Evolutionary conservation across 139 green algal species (phyloP).

Genomic region (Chlamydomonas schloesseri): DNA sequence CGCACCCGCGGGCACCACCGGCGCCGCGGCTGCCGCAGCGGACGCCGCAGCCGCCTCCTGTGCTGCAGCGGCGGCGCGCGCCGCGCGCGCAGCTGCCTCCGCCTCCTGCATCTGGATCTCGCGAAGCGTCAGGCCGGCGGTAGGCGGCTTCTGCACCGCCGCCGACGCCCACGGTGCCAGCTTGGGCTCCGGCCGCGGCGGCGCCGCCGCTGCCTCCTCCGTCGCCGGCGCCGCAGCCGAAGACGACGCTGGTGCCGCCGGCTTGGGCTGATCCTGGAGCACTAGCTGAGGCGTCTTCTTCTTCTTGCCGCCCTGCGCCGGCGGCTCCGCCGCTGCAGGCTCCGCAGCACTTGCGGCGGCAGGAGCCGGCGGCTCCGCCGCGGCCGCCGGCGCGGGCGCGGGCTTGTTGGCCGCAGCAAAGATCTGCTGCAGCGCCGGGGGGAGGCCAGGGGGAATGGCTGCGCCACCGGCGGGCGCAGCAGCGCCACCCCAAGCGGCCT

Average conservation of each 20-base stretch:
- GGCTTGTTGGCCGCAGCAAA: conserved; percentile 6
- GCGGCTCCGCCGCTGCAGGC: neutral
- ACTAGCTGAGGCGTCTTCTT: conserved; percentile 38
- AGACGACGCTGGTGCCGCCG: no score
- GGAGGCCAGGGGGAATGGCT: conserved; percentile 1
- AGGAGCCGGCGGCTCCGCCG: neutral
- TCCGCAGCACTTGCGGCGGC: neutral
- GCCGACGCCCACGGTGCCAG: conserved; percentile 73
- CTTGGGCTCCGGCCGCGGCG: conserved; percentile 48
- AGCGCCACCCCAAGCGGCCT: neutral
- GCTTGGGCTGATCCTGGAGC: conserved; percentile 35
- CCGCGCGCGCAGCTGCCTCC: conserved; percentile 49
- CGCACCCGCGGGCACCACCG: neutral
- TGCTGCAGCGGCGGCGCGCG: conserved; percentile 18
- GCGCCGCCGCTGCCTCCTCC: neutral
- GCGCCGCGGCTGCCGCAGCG: conserved; percentile 44
- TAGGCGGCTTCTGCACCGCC: conserved; percentile 44
- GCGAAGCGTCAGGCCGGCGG: conserved; percentile 68
- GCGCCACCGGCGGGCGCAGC: neutral
- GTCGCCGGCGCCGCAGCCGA: neutral
- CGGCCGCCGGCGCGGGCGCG: neutral
- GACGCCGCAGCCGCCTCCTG: conserved; percentile 23
- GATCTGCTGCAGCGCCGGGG: conserved; percentile 41
- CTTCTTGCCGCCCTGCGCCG: conserved; percentile 1
- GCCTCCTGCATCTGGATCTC: conserved; percentile 89